phyloP scores from a whole-genome alignment of 2,329 filamentous ascomycete genomes.

The Calcarisporium arbuscula region DNA sequence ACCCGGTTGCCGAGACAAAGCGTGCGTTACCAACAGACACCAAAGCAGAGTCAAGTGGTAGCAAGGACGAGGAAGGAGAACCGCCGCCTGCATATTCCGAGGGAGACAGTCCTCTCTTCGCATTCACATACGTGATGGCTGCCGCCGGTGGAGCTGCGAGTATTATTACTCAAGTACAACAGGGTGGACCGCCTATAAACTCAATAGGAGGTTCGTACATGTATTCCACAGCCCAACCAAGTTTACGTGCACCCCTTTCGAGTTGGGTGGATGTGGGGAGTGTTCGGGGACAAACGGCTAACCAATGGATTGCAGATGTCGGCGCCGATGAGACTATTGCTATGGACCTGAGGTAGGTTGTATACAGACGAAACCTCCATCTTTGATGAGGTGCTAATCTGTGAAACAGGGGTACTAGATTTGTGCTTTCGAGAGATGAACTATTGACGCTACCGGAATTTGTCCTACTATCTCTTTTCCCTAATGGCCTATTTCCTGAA shows the following conservation, averaged over 20 bases:
- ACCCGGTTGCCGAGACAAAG: slow-evolving; percentile 68
- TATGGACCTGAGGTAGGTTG: slow-evolving; percentile 78
- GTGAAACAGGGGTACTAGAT: slow-evolving; percentile 70
- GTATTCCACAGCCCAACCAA: too few relatives aligned
- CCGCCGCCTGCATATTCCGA: slow-evolving; percentile 95
- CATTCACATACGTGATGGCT: slow-evolving; percentile 97
- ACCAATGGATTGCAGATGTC: slow-evolving; percentile 48
- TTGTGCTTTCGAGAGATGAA: slow-evolving; percentile 91
- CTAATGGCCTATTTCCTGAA: slow-evolving; percentile 95
- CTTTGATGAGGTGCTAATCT: slow-evolving; percentile 17
- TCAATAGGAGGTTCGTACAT: slow-evolving; percentile 87
- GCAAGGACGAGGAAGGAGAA: slow-evolving; percentile 78
- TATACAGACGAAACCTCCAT: too few relatives aligned
- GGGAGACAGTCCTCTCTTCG: slow-evolving; percentile 83
- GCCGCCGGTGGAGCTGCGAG: slow-evolving; percentile 93
- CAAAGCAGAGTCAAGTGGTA: slow-evolving; percentile 67
- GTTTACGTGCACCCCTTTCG: neutral
- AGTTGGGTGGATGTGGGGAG: too few relatives aligned
- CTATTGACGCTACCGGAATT: slow-evolving; percentile 94
- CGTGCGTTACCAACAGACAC: slow-evolving; percentile 74
- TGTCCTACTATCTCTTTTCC: slow-evolving; percentile 93
- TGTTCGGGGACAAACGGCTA: slow-evolving; percentile 3
- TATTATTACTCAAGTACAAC: slow-evolving; percentile 98
- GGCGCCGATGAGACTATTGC: slow-evolving; percentile 90
- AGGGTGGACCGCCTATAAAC: slow-evolving; percentile 84